Base-by-base conservation (phyloP, 495 filamentous ascomycete genomes). In the Lepidopterella palustris region DNA sequence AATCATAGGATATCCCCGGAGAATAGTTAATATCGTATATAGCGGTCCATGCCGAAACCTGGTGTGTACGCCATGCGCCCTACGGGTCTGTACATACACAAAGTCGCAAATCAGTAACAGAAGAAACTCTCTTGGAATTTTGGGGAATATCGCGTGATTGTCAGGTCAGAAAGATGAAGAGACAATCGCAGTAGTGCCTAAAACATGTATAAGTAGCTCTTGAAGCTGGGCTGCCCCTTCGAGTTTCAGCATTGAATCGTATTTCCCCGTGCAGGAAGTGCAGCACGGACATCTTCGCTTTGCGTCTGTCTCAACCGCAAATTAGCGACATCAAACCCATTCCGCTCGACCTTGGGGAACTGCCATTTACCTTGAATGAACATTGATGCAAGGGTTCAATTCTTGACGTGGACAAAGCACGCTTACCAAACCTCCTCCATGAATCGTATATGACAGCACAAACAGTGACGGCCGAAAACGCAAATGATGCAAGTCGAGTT, bases 171-270 rank as follows among this genome's bases (percentile, higher is more conserved):
- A 23, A 20, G 42, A 54, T 54, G n/a, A 54, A 29, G 25, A 48
- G 18, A 18, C 21, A 13, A n/a, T 25, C 27, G 29, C 21, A 25
- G n/a, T 20, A 31, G 26, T 5, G 24, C 1, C 29, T 42, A n/a
- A 42, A 56, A 56, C 53, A 56, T 45, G 18, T 60, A 47, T 54
- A 26, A 51, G 45, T 24, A 27, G 47, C 18, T 24, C 47, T 15
- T 27, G 47, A 15, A 50, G 47, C 47, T 25, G 53, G 18, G 50
- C 31, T 29, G 28, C 24, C 58, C 56, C 31, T 62, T 11, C 15
- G 25, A 25, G 59, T 62, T 62, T 62, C 59, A 62, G 4, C 28
- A 3, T 20, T 45, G 15, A 45, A 50, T 20, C 48, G 32, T 15
- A 29, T 11, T 29, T 35, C 50, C 57, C 49, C 58, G 18, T 18